Base-by-base conservation (phyloP, 1,284 basidiomycete species). In the Leccinum griseonigrum region DNA sequence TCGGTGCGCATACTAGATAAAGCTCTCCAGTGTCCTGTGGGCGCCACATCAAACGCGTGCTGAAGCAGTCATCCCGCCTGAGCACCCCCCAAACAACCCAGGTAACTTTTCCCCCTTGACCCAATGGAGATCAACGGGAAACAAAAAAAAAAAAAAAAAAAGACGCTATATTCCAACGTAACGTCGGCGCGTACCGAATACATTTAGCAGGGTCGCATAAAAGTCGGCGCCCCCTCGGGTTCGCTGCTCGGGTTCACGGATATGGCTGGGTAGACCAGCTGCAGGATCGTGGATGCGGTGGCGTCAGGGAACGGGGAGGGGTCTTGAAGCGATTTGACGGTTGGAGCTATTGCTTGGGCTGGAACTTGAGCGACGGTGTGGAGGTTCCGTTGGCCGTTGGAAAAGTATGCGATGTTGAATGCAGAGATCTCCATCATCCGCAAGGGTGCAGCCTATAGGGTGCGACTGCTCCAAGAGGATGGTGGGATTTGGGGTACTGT, bases 41-140 rank as follows among this genome's bases (percentile, higher is more conserved):
- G 52, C 90, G 79, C 90, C 90, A 92, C 90, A 92, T 92, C 63
- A 91, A 61, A 31, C 90, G 76, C 18, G 87, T 90, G 71, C 88
- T 90, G 68, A 90, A 92, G 65, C 90, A 91, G 58, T 82, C 78
- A 38, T 43, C 5, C 90, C 90, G 8, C 88, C 88, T 28, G 87
- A 89, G 69, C 88, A 91, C 16, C 82, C 81, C 91, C 89, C 90
- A 68, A 88, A 90, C 28, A 91, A 66, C 1, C 90, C 90, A 0
- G 90, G 90, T 13, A 91, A 68, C 72, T 92, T 91, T 9, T 88
- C 90, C 11, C 80, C 89, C 58, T 81, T 77, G 10, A 89, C 88
- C 80, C 84, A 91, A 46, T 88, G 78, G 62, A 90, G 91, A 64
- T 83, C 79, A 0, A 57, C 63, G 0, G 87, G 86, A 66, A 22